Base-by-base conservation (phyloP, 345 rosid species). In the Euphorbia peplus region DNA sequence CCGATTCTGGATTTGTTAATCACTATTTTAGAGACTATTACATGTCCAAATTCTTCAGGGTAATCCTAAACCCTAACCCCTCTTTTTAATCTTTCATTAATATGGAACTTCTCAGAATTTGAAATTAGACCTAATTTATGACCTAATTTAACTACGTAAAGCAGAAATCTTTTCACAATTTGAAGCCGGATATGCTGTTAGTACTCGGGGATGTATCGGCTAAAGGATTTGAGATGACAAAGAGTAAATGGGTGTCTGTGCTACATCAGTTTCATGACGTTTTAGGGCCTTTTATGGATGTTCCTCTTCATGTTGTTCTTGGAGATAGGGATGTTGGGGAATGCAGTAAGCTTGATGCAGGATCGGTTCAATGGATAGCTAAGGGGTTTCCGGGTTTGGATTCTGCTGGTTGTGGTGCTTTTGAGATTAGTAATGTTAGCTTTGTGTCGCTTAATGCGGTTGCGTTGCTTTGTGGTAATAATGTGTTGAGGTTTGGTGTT, bases 121-220 rank as follows among this genome's bases (percentile, higher is more conserved):
- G 9, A 21, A 53, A 53, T 21, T 53, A 24, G 1, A 52, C 15
- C 42, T 2, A 4, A 11, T 35, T 19, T 42, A 44, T 56, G 15
- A 57, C 21, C 46, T 62, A 39, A 26, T 51, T 26, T 51, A n/a
- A 15, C 25, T 46, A 28, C 29, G 15, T 65, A 42, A 68, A 16
- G 66, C 90, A 87, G 92, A 85, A 84, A 77, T 87, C 92, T 10
- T 82, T 85, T 74, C 67, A 59, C 26, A 73, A 37, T 58, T 39
- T 88, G 84, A 81, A 81, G 65, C 90, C 88, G n/a, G 88, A 88
- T 72, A 79, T 88, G 87, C 77, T 85, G 68, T 58, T 88, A 67
- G 84, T 88, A 10, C 52, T 85, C 73, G 92, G 92, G 44, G 90
- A 88, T 73, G 64, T 88, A 61, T 82, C 90, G 18, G 88, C 84